Conservation (phyloP, 208 protist genomes). For the Crithidia mellificae region DNA sequence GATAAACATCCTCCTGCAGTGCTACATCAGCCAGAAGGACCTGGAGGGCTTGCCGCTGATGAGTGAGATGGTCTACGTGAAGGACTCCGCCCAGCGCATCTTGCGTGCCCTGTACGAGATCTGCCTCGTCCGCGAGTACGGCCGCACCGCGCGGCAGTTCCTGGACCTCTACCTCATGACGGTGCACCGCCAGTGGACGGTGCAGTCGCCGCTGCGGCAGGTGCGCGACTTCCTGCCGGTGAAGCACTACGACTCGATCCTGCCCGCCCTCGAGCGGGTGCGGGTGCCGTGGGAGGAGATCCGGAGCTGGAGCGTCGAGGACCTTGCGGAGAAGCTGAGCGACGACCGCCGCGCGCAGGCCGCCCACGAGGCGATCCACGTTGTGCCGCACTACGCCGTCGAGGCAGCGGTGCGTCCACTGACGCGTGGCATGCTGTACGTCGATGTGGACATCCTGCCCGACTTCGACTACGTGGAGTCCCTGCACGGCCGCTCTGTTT, state of each 20-base stretch:
- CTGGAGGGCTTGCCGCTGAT: slow-evolving; percentile 98
- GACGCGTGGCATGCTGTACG: slow-evolving; percentile 93
- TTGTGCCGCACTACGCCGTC: slow-evolving; percentile 95
- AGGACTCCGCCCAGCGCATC: slow-evolving; percentile 95
- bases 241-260: slow-evolving; percentile 84
- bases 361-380: slow-evolving; percentile 91
- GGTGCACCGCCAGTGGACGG: slow-evolving; percentile 96
- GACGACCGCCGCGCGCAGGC: slow-evolving; percentile 86
- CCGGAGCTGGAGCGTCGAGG: slow-evolving; percentile 90
- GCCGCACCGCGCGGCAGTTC: slow-evolving; percentile 93
- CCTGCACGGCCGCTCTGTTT: slow-evolving; percentile 83
- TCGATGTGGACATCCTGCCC: slow-evolving; percentile 96
- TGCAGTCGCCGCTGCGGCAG: slow-evolving; percentile 94
- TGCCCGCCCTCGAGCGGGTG: slow-evolving; percentile 95
- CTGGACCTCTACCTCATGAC: slow-evolving; percentile 94
- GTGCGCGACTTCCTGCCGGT: slow-evolving; percentile 69
- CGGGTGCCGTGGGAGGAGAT: slow-evolving; percentile 96
- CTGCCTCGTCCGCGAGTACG: slow-evolving; percentile 94
- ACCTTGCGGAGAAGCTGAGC: slow-evolving; percentile 94
- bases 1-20: slow-evolving; percentile 99
- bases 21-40: slow-evolving; percentile 97
- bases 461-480: slow-evolving; percentile 96
- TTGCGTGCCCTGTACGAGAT: slow-evolving; percentile 96
- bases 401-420: slow-evolving; percentile 94
- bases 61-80: slow-evolving; percentile 99